A percentile compares a stretch with the other conserved stretches of the same genome.
Evolutionary conservation across 1,284 basidiomycete genomes (phyloP).

Genomic region (Ceratobasidium sp.): DNA sequence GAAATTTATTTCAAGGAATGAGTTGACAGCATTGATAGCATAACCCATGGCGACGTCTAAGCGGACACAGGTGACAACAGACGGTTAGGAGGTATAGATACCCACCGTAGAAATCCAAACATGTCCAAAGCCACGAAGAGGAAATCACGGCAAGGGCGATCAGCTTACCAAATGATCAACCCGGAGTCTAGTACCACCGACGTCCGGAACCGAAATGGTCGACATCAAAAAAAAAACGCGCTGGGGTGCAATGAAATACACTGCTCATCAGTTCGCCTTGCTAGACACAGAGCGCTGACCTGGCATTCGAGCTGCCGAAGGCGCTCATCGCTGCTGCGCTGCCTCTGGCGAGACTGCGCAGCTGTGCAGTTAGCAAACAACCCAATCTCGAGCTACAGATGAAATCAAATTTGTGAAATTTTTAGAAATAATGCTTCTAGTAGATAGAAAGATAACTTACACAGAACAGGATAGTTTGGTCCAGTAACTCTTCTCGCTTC

Average conservation of each 20-base stretch:
- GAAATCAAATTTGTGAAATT: not conserved
- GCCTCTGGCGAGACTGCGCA: not conserved
- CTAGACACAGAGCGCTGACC: not conserved
- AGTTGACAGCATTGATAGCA: too few species aligned
- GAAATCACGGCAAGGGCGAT: too few species aligned
- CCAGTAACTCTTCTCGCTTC: not conserved
- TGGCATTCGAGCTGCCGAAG: not conserved
- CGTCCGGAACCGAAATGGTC: too few species aligned
- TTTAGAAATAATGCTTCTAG: not conserved
- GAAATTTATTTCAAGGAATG: too few species aligned
- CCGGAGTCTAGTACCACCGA: too few species aligned
- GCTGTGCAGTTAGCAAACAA: not conserved
- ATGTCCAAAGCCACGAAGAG: too few species aligned
- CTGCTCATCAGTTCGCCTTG: conserved; percentile 1
- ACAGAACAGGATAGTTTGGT: not conserved
- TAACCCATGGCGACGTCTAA: too few species aligned
- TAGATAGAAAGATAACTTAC: not conserved
- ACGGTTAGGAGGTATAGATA: too few species aligned
- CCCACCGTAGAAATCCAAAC: too few species aligned
- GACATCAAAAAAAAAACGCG: not conserved
- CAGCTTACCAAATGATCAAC: too few species aligned
- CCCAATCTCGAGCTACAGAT: not conserved
- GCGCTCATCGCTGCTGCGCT: not conserved
- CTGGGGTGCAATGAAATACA: not conserved
- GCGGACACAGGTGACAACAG: too few species aligned